phyloP scores from a whole-genome alignment of 2,329 filamentous ascomycete species.

The Pyricularia pennisetigena region DNA sequence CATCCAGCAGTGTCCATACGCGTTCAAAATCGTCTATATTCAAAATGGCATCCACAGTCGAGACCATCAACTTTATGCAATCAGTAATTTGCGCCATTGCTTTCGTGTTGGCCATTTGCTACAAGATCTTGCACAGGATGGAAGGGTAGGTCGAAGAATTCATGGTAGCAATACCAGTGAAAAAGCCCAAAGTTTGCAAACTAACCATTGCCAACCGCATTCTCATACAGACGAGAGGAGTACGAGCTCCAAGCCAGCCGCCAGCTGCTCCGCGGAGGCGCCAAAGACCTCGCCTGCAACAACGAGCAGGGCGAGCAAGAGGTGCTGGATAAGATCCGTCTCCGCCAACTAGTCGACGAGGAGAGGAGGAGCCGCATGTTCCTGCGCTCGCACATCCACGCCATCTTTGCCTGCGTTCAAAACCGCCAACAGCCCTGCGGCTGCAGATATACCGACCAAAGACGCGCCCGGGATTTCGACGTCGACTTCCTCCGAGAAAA shows the following conservation, averaged over 20 bases:
- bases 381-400: not conserved
- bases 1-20: too few species aligned
- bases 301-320: not conserved
- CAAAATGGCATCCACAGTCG: too few species aligned
- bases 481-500: not conserved
- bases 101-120: too few species aligned
- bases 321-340: too few species aligned
- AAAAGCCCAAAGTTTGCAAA: too few species aligned
- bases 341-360: not conserved
- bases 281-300: not conserved
- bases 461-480: not conserved
- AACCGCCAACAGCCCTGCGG: not conserved
- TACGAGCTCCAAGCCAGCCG: not conserved
- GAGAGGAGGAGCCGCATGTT: not conserved
- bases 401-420: not conserved
- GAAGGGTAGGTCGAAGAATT: too few species aligned
- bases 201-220: not conserved
- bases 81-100: too few species aligned
- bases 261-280: not conserved
- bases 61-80: too few species aligned
- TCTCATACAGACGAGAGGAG: not conserved
- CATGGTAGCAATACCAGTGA: too few species aligned
- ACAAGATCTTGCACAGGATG: too few species aligned
- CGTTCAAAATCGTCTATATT: too few species aligned
- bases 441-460: not conserved